These are phyloP conservation scores for Yamadazyma pseudoaaseri DNA, from an alignment of 1,139 yeast species.

Conservation along the genomic window DNA sequence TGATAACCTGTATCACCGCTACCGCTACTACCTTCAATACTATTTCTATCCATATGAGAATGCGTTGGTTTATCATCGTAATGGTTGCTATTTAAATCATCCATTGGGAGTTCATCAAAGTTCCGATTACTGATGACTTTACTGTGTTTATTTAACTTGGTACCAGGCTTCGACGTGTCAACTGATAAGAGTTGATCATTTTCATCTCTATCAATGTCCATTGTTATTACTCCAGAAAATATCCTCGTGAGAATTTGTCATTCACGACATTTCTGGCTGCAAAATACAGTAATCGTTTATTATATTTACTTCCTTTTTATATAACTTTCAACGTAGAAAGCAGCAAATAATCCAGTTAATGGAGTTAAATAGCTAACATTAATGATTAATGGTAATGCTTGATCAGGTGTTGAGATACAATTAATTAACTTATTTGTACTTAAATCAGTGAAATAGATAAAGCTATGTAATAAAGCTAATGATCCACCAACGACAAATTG, in stretches of 20 bases:
- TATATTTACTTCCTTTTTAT: conserved; percentile 22
- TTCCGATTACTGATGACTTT: conserved; percentile 11
- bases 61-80: conserved; percentile 1
- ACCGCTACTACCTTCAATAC: conserved; percentile 4
- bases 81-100: not conserved
- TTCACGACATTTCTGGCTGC: no score
- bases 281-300: not conserved
- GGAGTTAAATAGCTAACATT: conserved; percentile 70
- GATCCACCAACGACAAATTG: conserved; percentile 74
- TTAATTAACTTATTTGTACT: conserved; percentile 42
- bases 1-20: conserved; percentile 4
- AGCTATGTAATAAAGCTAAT: conserved; percentile 61
- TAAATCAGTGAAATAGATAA: conserved; percentile 58
- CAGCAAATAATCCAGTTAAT: conserved; percentile 66
- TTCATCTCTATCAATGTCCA: no score
- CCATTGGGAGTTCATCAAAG: conserved; percentile 4
- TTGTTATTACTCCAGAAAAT: no score
- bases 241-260: no score
- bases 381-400: conserved; percentile 60
- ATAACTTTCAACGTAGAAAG: conserved; percentile 69
- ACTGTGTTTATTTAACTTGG: conserved; percentile 11
- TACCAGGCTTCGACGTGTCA: no score
- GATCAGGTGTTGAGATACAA: conserved; percentile 61
- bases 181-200: no score
- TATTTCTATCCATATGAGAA: conserved; percentile 1